Base-by-base conservation (phyloP, 148 eudicot genomes). In the Vaccinium vitisidaea region DNA sequence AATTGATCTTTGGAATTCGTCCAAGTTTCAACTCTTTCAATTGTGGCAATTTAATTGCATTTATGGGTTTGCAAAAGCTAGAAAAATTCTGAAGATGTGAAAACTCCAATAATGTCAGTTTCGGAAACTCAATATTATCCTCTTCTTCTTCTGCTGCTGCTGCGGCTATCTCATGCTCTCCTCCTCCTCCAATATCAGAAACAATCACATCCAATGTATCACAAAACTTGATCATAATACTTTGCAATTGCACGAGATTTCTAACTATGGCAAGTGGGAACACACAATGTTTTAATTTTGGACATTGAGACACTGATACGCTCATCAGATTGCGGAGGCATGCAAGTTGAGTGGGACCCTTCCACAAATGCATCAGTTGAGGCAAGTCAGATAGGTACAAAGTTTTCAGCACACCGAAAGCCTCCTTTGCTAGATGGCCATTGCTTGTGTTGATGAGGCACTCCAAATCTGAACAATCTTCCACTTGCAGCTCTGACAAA, bases 181-280 rank as follows among this genome's bases (percentile, higher is more conserved):
- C 23, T 27, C 52, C 79, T 18, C 25, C 79, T 43, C 46, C 46
- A 58, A 58, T 58, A 76, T 25, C 46, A 9, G 55, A 48, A 76
- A 76, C 79, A 76, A 76, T 23, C n/a, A 19, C 79, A 21, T 46
- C 55, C 79, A 76, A 18, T 23, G 11, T 19, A 18, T 76, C 54
- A 25, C 79, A 76, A 2, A 43, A 10, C 8, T 10, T 21, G 48
- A 76, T 21, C 10, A 4, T 10, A 36, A 76, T 19, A 8, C 8
- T 25, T 46, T 76, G 27, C 32, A 76, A 25, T 76, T 76, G 79
- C 52, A 46, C 52, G n/a, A 76, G 79, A 46, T 18, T 18, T 43
- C 79, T 43, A 18, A 53, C 79, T 46, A 76, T 48, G 54, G 79
- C 48, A 8, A 76, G 53, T 76, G 79, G 46, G 79, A 58, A 58